Evolutionary conservation across 2,329 filamentous ascomycete genomes (phyloP), one percentile per base, ranked within the genome.

Genomic region (Aspergillus phoenicis): DNA sequence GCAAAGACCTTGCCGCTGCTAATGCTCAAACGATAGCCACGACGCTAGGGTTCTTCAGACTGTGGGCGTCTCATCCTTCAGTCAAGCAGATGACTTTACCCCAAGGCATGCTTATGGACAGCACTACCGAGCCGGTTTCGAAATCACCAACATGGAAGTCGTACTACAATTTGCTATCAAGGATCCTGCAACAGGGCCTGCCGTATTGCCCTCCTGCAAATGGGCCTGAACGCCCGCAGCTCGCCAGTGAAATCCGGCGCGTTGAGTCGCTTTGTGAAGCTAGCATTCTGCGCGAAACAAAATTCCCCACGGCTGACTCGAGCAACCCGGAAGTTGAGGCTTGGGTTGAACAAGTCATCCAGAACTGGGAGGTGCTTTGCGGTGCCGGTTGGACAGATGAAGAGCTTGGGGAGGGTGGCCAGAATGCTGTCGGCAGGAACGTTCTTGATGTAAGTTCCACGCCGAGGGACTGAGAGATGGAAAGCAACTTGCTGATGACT

Each of bases 261-360:
- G 89, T 93, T 8, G 92, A 98, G 75, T 77, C 85, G 1, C 85
- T 88, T 8, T 98, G 96, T 72, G 93, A 97, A 75, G 83, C 84
- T 15, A 81, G 95, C 4, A 80, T 99, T 26, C 82, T 97, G 4
- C 85, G 84, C 59, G 91, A 96, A 72, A 91, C 90, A 0, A 83
- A 84, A 28, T 99, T 99, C 68, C 95, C 95, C 0, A 89, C 87
- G 67, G 93, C 95, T 0, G 89, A 91, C 45, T 87, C 95, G 69
- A 83, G 86, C 55, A 92, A 93, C 60, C 81, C 85, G 48, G 90
- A 94, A 71, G 86, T 98, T 2, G 94, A 98, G 73, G 80, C 82
- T 8, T 98, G 95, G 83, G 87, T 93, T 20, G 85, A 90, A 64
- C 84, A 89, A 57, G 90, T 92, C 8, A 88, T 96, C 71, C 83